phyloP scores from a whole-genome alignment of 768 basidiomycete genomes.

The Porphyrellus cyaneotinctus region DNA sequence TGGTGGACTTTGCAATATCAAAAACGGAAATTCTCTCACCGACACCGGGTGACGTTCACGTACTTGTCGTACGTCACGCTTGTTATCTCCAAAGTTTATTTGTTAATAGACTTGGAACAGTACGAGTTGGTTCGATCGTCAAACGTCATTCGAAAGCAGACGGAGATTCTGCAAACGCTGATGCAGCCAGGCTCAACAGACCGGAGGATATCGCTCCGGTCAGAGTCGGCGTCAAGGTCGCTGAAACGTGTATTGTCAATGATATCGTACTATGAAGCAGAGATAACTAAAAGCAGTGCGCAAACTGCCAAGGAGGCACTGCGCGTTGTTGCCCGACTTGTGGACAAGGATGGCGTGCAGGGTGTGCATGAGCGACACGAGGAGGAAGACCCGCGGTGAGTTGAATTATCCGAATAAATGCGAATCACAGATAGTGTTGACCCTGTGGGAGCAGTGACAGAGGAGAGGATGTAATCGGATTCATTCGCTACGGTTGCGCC shows the following conservation, averaged over 20 bases:
- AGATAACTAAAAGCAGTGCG: slow-evolving; percentile 41
- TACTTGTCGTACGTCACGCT: slow-evolving; percentile 52
- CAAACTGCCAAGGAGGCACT: slow-evolving; percentile 54
- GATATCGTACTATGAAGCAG: slow-evolving; percentile 51
- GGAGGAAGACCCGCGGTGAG: slow-evolving; percentile 47
- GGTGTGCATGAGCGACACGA: slow-evolving; percentile 31
- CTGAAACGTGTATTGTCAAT: slow-evolving; percentile 42
- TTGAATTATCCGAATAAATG: slow-evolving; percentile 8
- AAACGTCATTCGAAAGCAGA: slow-evolving; percentile 45
- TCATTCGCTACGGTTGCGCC: slow-evolving; percentile 50
- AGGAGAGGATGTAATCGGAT: slow-evolving; percentile 49
- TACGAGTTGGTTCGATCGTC: slow-evolving; percentile 65
- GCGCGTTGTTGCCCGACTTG: slow-evolving; percentile 52
- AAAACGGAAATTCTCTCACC: slow-evolving; percentile 53
- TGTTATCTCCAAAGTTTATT: not conserved
- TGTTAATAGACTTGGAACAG: slow-evolving; percentile 29
- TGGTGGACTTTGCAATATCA: slow-evolving; percentile 52
- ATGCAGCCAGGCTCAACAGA: slow-evolving; percentile 27
- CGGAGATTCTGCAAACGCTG: slow-evolving; percentile 40
- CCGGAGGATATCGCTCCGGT: slow-evolving; percentile 24
- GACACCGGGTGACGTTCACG: slow-evolving; percentile 50
- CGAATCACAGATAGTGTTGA: slow-evolving; percentile 12
- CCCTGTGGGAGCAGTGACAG: slow-evolving; percentile 34
- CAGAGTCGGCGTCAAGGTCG: slow-evolving; percentile 36
- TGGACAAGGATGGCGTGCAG: slow-evolving; percentile 59